Conservation (phyloP, 2,329 filamentous ascomycete genomes). For the Colletotrichum sp. region DNA sequence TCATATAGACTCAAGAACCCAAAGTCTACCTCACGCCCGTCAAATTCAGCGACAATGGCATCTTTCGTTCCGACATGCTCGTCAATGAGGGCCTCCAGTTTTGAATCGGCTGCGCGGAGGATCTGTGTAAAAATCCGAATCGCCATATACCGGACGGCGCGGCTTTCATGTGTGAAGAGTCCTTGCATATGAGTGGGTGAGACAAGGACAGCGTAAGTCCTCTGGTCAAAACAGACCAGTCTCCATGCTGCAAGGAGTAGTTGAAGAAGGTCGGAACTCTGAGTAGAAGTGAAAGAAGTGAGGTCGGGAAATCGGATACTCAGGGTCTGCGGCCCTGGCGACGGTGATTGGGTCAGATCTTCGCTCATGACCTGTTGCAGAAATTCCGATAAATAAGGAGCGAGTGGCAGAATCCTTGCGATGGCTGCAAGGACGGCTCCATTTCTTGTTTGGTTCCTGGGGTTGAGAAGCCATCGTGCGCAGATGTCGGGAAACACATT, state of each 20-base stretch:
- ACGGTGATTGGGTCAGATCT: constrained; percentile 14
- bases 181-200: constrained; percentile 71
- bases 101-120: constrained; percentile 79
- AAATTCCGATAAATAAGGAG: constrained; percentile 78
- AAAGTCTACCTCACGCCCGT: constrained; percentile 79
- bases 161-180: constrained; percentile 67
- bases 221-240: constrained; percentile 77
- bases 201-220: constrained; percentile 69
- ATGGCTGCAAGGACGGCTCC: constrained; percentile 70
- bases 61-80: constrained; percentile 67
- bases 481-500: constrained; percentile 81
- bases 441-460: constrained; percentile 40
- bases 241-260: constrained; percentile 76
- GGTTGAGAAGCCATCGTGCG: constrained; percentile 73
- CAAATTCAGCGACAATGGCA: constrained; percentile 73
- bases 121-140: constrained; percentile 82
- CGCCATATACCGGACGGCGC: constrained; percentile 77
- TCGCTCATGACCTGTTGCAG: constrained; percentile 54
- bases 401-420: constrained; percentile 80
- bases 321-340: constrained; percentile 5
- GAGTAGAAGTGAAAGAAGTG: background rate
- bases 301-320: constrained; percentile 13
- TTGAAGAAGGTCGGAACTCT: constrained; percentile 29
- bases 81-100: constrained; percentile 73
- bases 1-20: constrained; percentile 70